These are phyloP conservation scores for Pterocarpus santalinus DNA, from an alignment of 306 rosid species.

Conservation along the genomic window DNA sequence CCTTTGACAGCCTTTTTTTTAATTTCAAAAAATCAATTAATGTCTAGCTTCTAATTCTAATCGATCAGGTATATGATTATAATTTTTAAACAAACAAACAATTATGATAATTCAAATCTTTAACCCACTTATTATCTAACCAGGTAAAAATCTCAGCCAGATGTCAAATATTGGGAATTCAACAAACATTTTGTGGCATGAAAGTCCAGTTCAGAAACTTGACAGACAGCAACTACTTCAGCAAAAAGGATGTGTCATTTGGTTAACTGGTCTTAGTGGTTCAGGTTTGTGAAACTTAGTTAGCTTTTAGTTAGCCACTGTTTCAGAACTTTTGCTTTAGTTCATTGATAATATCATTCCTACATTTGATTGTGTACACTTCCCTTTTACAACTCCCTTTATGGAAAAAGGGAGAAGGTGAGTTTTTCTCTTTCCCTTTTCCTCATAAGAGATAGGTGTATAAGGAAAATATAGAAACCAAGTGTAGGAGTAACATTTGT, in stretches of 20 bases:
- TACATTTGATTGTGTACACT: neutral
- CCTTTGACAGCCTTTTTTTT: neutral
- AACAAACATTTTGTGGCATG: constrained; percentile 84
- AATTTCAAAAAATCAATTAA: neutral
- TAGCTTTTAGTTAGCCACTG: constrained; percentile 1
- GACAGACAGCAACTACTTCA: constrained; percentile 81
- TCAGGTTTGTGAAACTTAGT: constrained; percentile 76
- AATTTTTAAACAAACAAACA: neutral
- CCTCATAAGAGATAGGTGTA: neutral
- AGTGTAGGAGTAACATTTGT: neutral
- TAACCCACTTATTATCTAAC: constrained; percentile 47
- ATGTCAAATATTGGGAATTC: constrained; percentile 69
- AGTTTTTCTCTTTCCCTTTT: neutral
- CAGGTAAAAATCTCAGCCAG: constrained; percentile 57
- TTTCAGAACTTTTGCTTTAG: constrained; percentile 11
- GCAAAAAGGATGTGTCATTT: constrained; percentile 93
- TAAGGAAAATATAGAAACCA: too few relatives aligned
- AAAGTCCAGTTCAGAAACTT: constrained; percentile 67
- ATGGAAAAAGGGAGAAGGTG: neutral
- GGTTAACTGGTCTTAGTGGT: constrained; percentile 99
- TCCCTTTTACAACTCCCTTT: neutral
- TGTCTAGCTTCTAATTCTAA: constrained; percentile 11
- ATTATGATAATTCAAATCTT: constrained; percentile 43
- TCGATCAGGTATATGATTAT: constrained; percentile 9
- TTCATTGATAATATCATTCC: neutral